Conservation (phyloP, 1,284 basidiomycete species). For the Pseudozyma flocculosa region DNA sequence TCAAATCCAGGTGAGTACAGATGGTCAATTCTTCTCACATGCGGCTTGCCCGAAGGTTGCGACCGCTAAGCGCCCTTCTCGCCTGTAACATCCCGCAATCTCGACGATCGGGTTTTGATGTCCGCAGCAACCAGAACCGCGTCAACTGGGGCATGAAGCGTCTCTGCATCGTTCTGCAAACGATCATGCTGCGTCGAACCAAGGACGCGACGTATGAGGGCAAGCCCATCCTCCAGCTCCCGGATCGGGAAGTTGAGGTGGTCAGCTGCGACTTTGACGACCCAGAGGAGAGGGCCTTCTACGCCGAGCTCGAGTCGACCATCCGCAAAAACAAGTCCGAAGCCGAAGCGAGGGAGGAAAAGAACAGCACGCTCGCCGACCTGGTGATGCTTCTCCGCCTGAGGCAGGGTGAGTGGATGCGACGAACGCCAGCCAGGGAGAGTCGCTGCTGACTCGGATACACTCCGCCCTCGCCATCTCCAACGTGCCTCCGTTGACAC, state of each 20-base stretch:
- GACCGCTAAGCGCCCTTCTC: too few relatives aligned
- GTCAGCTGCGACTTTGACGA: slow-evolving; percentile 63
- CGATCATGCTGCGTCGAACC: slow-evolving; percentile 84
- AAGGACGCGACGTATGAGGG: slow-evolving; percentile 71
- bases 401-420: slow-evolving; percentile 68
- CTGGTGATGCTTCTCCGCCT: slow-evolving; percentile 80
- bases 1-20: slow-evolving; percentile 58
- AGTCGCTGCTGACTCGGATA: too few relatives aligned
- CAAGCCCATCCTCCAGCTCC: slow-evolving; percentile 82
- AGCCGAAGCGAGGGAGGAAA: slow-evolving; percentile 59
- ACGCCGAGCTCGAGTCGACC: slow-evolving; percentile 72
- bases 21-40: too few relatives aligned
- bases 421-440: too few relatives aligned
- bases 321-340: slow-evolving; percentile 63
- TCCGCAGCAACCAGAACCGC: slow-evolving; percentile 35
- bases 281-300: slow-evolving; percentile 75
- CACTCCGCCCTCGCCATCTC: too few relatives aligned
- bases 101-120: too few relatives aligned
- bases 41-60: too few relatives aligned
- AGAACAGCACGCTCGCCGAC: slow-evolving; percentile 76
- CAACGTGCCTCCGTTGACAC: too few relatives aligned
- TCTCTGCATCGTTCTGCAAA: slow-evolving; percentile 73
- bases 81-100: too few relatives aligned
- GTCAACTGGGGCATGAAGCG: slow-evolving; percentile 54
- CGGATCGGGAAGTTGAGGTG: slow-evolving; percentile 71